Conservation (phyloP, 2,329 filamentous ascomycete genomes). For the Penicillium polonicum region DNA sequence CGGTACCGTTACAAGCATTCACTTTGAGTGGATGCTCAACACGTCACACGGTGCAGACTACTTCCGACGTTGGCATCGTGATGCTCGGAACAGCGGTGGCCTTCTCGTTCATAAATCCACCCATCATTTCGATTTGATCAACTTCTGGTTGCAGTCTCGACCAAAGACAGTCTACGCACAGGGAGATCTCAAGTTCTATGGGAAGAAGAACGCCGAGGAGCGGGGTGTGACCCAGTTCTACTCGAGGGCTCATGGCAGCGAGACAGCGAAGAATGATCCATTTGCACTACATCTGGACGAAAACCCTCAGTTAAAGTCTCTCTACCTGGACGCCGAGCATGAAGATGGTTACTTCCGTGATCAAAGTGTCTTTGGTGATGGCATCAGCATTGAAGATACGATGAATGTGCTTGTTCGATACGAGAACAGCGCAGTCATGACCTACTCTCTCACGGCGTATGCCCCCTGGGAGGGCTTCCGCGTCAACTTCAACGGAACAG, state of each 20-base stretch:
- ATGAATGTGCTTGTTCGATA: constrained; percentile 62
- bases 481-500: constrained; percentile 47
- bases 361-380: constrained; percentile 62
- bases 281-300: constrained; percentile 59
- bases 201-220: constrained; percentile 59
- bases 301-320: constrained; percentile 54
- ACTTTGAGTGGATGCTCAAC: constrained; percentile 65
- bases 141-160: constrained; percentile 60
- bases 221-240: constrained; percentile 56
- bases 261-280: constrained; percentile 54
- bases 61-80: constrained; percentile 63
- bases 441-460: constrained; percentile 56
- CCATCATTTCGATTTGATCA: constrained; percentile 63
- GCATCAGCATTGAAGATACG: constrained; percentile 64
- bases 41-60: constrained; percentile 63
- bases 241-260: constrained; percentile 51
- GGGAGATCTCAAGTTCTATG: constrained; percentile 61
- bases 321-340: constrained; percentile 63
- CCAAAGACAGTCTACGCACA: constrained; percentile 59
- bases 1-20: constrained; percentile 57
- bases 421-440: constrained; percentile 56
- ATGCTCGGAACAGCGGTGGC: constrained; percentile 60
- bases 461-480: constrained; percentile 52
- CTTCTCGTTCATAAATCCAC: constrained; percentile 63
- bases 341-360: constrained; percentile 63